A percentile compares a stretch with the other conserved stretches of the same genome.
phyloP scores from a whole-genome alignment of 2,329 filamentous ascomycete species.

The Sclerotinia nivalis region DNA sequence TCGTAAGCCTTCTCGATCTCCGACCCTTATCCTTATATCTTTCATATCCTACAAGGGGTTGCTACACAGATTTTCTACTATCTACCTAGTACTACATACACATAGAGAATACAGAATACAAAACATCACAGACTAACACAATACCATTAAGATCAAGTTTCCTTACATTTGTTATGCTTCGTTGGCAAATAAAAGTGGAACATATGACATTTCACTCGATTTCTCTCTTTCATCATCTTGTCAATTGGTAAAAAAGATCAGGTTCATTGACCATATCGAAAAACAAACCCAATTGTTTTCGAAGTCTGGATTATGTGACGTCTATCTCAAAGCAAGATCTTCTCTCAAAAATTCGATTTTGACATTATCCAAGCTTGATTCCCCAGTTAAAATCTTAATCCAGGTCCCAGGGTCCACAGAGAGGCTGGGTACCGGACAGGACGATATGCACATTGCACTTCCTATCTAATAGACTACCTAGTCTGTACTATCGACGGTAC shows the following conservation, averaged over 20 bases:
- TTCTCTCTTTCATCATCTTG: not conserved
- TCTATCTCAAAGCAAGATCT: slow-evolving; percentile 6
- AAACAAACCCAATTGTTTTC: not conserved
- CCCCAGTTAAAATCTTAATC: not conserved
- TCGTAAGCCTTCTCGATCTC: not conserved
- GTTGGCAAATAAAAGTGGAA: slow-evolving; percentile 17
- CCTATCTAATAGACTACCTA: not conserved
- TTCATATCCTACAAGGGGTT: not conserved
- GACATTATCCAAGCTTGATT: slow-evolving; percentile 5
- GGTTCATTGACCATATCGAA: not conserved
- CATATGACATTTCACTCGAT: not conserved
- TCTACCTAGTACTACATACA: not conserved
- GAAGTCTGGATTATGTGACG: slow-evolving; percentile 1
- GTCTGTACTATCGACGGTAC: not conserved
- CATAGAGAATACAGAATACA: not conserved
- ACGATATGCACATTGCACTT: slow-evolving; percentile 10
- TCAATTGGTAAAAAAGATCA: not conserved
- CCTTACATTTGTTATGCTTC: not conserved
- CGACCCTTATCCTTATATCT: too few species aligned
- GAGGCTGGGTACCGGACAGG: slow-evolving; percentile 3
- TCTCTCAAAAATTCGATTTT: not conserved
- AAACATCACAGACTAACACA: not conserved
- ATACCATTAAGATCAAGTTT: not conserved
- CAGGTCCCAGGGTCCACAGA: slow-evolving; percentile 9
- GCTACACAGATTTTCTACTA: not conserved